Conservation (phyloP, 371 early-diverging fungal species). For the Catenaria anguillulae region DNA sequence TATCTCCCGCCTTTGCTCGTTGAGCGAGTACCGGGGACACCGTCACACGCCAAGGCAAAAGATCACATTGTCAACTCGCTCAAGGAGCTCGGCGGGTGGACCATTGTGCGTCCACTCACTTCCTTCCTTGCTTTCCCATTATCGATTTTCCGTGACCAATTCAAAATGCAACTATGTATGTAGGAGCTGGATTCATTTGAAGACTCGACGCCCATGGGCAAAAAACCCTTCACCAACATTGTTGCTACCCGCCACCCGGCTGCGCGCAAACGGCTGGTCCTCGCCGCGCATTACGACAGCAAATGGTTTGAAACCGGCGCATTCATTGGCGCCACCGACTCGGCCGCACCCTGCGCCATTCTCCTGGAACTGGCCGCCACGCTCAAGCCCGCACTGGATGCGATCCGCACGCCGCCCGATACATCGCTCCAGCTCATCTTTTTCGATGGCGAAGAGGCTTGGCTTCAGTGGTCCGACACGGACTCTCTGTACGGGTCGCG, state of each 20-base stretch:
- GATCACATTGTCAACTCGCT: neutral
- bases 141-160: too few relatives aligned
- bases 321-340: too few relatives aligned
- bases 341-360: constrained; percentile 75
- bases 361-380: constrained; percentile 58
- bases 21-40: neutral
- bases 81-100: neutral
- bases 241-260: neutral
- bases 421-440: constrained; percentile 75
- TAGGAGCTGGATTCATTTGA: neutral
- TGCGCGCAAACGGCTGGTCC: too few relatives aligned
- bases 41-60: neutral
- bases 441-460: constrained; percentile 96
- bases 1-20: neutral
- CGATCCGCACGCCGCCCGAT: constrained; percentile 16
- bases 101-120: too few relatives aligned
- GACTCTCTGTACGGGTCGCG: constrained; percentile 89
- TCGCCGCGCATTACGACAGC: neutral
- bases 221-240: neutral
- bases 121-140: too few relatives aligned
- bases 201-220: constrained; percentile 1
- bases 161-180: too few relatives aligned
- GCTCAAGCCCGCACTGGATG: constrained; percentile 3
- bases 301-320: neutral
- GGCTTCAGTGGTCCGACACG: constrained; percentile 47